Base-by-base conservation (phyloP, 2,329 filamentous ascomycete genomes). In the Nemania sp. region DNA sequence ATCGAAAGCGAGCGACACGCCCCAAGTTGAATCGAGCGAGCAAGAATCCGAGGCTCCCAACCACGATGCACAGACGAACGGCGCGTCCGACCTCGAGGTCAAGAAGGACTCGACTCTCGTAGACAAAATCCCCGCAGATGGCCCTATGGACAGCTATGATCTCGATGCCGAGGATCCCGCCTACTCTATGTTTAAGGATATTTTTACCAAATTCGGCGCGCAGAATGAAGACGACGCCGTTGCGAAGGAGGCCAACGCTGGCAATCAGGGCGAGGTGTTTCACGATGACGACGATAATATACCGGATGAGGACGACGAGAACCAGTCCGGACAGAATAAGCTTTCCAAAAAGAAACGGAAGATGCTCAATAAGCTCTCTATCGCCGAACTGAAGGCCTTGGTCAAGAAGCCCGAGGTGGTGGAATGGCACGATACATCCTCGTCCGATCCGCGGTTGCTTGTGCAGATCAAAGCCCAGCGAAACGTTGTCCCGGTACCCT, bases 291-390 rank as follows among this genome's bases (percentile, higher is more conserved):
- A 97, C 70, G 90, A 95, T 76, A 92, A 94, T 66, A 94, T 97
- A 70, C 93, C 93, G 6, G 92, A 93, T 70, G 93, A 96, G 77
- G 92, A 93, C 52, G 93, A 97, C 35, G 89, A 92, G 73, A 87
- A 86, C 68, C 68, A 67, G 60, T 83, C 83, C 10, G 83, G 83
- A 2, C 86, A 87, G 73, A 85, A 88, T 8, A 95, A 92, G 74
- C 80, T 98, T 27, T 98, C 94, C 32, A 98, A 98, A 82, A 98
- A 97, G 85, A 95, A 97, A 81, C 88, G 92, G 73, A 99, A 98
- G 83, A 89, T 92, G 81, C 86, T 94, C 78, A 97, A 92, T 82
- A 97, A 97, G 80, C 85, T 98, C 35, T 97, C 95, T 6, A 93
- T 99, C 67, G 96, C 96, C 56, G 94, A 98, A 81, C 87, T 99